phyloP scores from a whole-genome alignment of 2,329 filamentous ascomycete species.

The Aspergillus unguis region DNA sequence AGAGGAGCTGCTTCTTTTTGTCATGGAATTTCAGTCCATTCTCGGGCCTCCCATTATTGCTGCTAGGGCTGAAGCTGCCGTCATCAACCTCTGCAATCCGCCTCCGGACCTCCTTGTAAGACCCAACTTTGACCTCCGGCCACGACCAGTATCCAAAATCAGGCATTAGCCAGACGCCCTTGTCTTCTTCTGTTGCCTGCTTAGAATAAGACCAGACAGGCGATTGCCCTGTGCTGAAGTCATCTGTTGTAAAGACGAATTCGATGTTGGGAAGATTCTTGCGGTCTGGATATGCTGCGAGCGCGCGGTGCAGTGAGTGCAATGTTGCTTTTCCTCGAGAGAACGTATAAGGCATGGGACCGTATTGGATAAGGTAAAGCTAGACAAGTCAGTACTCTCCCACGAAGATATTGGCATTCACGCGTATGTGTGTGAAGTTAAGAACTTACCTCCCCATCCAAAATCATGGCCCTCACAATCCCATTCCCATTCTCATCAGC shows the following conservation, averaged over 20 bases:
- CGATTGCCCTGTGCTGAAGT: slow-evolving; percentile 33
- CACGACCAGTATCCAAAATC: slow-evolving; percentile 55
- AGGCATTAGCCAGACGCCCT: slow-evolving; percentile 50
- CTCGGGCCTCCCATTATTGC: not conserved
- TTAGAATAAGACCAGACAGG: slow-evolving; percentile 47
- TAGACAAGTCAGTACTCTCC: slow-evolving; percentile 12
- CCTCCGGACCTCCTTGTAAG: slow-evolving; percentile 43
- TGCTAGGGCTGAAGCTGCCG: slow-evolving; percentile 21
- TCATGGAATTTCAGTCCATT: slow-evolving; percentile 26
- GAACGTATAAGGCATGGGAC: slow-evolving; percentile 32
- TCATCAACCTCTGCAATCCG: slow-evolving; percentile 39
- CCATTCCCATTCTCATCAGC: slow-evolving; percentile 27
- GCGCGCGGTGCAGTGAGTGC: slow-evolving; percentile 48
- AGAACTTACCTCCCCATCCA: slow-evolving; percentile 35
- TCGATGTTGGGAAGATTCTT: slow-evolving; percentile 48
- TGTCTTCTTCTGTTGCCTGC: slow-evolving; percentile 37
- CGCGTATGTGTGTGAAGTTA: not conserved
- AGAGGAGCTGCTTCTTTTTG: slow-evolving; percentile 48
- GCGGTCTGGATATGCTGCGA: slow-evolving; percentile 39
- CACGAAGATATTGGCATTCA: not conserved
- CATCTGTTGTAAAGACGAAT: slow-evolving; percentile 49
- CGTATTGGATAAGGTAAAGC: slow-evolving; percentile 39
- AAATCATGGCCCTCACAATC: slow-evolving; percentile 37
- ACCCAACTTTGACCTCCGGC: slow-evolving; percentile 48
- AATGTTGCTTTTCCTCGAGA: slow-evolving; percentile 43